Evolutionary conservation across 768 basidiomycete species (phyloP).

Genomic region (Auricularia sp.): DNA sequence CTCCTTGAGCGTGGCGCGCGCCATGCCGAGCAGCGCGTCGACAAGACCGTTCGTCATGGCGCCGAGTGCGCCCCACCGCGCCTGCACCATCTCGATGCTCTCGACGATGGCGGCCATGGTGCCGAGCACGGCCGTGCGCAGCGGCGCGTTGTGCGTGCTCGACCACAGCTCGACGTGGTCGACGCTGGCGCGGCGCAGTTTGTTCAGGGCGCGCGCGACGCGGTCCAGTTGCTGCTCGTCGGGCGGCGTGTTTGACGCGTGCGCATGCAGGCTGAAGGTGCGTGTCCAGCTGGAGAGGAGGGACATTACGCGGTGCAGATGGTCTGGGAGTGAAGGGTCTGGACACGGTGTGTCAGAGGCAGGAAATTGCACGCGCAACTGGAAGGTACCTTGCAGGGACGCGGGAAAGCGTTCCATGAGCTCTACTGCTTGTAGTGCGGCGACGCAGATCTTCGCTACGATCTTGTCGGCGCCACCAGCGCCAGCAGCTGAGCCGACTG

Average conservation of each 20-base stretch:
- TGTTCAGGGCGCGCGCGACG: not conserved
- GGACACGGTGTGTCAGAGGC: not conserved
- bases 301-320: not conserved
- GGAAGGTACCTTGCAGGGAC: not conserved
- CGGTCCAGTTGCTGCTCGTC: not conserved
- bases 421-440: not conserved
- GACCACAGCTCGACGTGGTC: not conserved
- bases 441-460: conserved; percentile 1
- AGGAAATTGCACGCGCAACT: not conserved
- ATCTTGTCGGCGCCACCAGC: not conserved
- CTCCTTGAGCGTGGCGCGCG: not conserved
- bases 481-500: not conserved
- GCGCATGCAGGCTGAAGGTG: not conserved
- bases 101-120: not conserved
- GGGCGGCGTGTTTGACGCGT: not conserved
- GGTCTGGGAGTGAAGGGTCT: not conserved
- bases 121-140: not conserved
- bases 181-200: not conserved
- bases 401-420: conserved; percentile 1
- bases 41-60: not conserved
- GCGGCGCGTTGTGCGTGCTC: not conserved
- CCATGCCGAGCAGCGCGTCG: not conserved
- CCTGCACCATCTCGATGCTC: not conserved
- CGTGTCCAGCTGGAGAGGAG: not conserved
- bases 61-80: not conserved